A percentile compares a stretch with the other conserved stretches of the same genome.
phyloP scores from a whole-genome alignment of 306 rosid genomes.

The Begonia peltatifolia region DNA sequence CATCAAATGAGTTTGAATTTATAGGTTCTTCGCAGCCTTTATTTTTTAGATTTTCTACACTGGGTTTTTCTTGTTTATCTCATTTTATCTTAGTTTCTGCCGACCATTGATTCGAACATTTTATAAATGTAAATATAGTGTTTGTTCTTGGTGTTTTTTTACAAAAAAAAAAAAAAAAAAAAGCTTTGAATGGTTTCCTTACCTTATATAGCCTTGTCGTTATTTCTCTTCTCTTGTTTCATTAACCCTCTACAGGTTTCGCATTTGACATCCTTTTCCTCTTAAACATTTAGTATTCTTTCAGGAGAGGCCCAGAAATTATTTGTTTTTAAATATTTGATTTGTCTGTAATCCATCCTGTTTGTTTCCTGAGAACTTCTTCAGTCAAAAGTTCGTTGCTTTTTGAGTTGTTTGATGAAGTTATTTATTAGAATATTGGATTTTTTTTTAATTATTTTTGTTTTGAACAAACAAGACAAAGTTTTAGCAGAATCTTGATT shows the following conservation, averaged over 20 bases:
- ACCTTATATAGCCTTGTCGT: too few relatives aligned
- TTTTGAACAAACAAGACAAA: slow-evolving; percentile 11
- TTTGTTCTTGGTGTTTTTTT: too few relatives aligned
- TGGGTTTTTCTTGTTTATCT: not conserved
- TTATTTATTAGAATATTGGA: not conserved
- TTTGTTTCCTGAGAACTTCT: not conserved
- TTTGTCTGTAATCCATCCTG: not conserved
- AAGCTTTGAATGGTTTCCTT: too few relatives aligned
- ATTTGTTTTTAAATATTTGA: not conserved
- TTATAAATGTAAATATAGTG: too few relatives aligned
- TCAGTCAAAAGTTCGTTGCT: not conserved
- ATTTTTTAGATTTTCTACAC: not conserved
- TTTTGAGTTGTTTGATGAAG: not conserved
- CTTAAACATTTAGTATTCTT: too few relatives aligned
- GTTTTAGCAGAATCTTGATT: slow-evolving; percentile 30
- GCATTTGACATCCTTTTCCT: too few relatives aligned
- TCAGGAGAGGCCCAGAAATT: too few relatives aligned
- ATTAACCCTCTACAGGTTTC: too few relatives aligned
- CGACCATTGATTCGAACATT: not conserved
- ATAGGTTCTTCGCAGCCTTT: not conserved
- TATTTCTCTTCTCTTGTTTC: too few relatives aligned
- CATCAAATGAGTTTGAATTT: not conserved
- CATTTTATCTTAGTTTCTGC: not conserved
- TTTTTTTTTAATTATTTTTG: slow-evolving; percentile 3
- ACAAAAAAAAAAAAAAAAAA: too few relatives aligned